These are phyloP conservation scores for Colletotrichum sp. DNA, from an alignment of 2,329 filamentous ascomycete genomes.

Conservation along the genomic window DNA sequence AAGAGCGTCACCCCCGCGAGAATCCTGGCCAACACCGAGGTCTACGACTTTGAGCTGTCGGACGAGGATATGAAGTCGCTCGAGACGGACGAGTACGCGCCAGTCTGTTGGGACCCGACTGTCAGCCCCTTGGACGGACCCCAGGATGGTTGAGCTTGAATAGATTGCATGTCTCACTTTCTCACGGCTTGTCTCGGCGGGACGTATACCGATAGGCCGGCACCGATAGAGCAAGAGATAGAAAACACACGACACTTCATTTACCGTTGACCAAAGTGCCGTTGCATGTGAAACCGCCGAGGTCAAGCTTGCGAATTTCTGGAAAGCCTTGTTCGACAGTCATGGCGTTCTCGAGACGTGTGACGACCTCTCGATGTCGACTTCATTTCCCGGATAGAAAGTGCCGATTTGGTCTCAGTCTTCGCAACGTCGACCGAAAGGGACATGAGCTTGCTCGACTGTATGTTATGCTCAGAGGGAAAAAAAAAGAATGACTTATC, in stretches of 20 bases:
- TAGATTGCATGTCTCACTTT: background rate
- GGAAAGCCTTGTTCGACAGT: background rate
- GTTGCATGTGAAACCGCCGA: background rate
- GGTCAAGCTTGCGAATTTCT: background rate
- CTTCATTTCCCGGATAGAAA: background rate
- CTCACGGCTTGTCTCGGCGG: background rate
- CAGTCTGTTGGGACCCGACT: constrained; percentile 62
- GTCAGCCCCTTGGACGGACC: constrained; percentile 45
- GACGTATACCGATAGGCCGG: background rate
- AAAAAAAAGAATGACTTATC: background rate
- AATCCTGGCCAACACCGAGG: constrained; percentile 66
- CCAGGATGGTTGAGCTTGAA: background rate
- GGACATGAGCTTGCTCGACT: background rate
- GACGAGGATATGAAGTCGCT: constrained; percentile 56
- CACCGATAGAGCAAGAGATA: background rate
- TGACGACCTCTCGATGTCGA: background rate
- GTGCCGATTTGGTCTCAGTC: background rate
- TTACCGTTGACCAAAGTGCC: background rate
- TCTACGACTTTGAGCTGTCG: constrained; percentile 61
- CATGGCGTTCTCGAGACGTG: background rate
- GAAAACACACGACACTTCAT: background rate
- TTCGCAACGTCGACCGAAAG: background rate
- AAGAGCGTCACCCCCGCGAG: constrained; percentile 74
- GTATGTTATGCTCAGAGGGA: background rate
- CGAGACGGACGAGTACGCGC: constrained; percentile 56